Conservation (phyloP, 768 basidiomycete genomes). For the Rhizopogon roseolus region DNA sequence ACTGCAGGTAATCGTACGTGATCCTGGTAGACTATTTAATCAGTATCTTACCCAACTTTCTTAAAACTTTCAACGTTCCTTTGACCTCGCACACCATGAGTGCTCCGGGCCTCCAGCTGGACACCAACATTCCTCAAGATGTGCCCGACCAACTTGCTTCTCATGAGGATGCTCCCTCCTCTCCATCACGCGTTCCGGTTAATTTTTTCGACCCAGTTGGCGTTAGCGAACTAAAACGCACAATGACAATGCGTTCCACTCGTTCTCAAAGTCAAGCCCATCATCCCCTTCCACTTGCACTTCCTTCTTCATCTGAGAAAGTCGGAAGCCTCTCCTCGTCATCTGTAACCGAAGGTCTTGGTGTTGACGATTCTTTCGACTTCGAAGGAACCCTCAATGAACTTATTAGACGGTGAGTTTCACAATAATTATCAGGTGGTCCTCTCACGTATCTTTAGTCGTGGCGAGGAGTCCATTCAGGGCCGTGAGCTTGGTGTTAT, state of each 20-base stretch:
- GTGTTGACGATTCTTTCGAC: conserved; percentile 25
- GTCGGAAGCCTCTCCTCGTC: background rate
- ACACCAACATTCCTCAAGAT: background rate
- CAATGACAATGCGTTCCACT: conserved; percentile 6
- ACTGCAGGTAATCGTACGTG: no score
- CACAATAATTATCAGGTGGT: background rate
- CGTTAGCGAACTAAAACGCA: conserved; percentile 34
- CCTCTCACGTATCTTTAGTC: conserved; percentile 26
- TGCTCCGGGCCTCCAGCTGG: background rate
- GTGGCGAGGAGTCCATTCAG: conserved; percentile 42
- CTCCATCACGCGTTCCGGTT: conserved; percentile 28
- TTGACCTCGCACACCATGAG: background rate
- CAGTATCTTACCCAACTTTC: no score
- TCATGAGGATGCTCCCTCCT: background rate
- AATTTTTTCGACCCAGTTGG: conserved; percentile 48
- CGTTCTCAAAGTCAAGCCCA: background rate
- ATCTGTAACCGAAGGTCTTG: background rate
- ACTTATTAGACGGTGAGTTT: conserved; percentile 18
- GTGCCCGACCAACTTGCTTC: background rate
- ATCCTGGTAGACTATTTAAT: background rate
- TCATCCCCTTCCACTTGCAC: background rate
- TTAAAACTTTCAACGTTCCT: background rate
- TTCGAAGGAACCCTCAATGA: conserved; percentile 22
- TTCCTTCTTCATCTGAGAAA: background rate
- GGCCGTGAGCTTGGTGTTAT: conserved; percentile 56